Evolutionary conservation across 768 basidiomycete species (phyloP).

Genomic region (Psilocybe cyanescens): DNA sequence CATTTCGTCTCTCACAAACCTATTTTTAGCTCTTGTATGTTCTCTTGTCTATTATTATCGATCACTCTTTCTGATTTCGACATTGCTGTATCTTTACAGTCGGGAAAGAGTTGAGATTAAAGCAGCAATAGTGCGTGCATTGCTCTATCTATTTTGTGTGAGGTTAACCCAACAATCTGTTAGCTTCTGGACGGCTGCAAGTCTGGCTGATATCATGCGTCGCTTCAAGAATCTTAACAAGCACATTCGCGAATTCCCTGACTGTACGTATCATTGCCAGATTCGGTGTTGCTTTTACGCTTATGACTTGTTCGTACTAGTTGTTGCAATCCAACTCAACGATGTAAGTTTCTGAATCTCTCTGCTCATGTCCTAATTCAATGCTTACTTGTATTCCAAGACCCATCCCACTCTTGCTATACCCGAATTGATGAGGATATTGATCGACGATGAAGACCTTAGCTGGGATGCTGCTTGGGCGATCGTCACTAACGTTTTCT

Average conservation of each 20-base stretch:
- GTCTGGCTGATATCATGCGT: constrained; percentile 86
- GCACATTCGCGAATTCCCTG: constrained; percentile 79
- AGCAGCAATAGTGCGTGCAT: constrained; percentile 81
- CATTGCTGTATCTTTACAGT: constrained; percentile 41
- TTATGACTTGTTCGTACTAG: constrained; percentile 36
- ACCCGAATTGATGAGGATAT: constrained; percentile 91
- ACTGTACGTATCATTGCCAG: constrained; percentile 56
- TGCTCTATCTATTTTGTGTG: background rate
- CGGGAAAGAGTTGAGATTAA: constrained; percentile 87
- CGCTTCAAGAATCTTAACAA: constrained; percentile 91
- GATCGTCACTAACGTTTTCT: constrained; percentile 89
- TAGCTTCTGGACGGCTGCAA: constrained; percentile 89
- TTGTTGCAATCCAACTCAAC: constrained; percentile 93
- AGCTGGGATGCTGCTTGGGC: constrained; percentile 86
- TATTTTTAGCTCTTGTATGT: constrained; percentile 46
- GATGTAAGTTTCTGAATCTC: constrained; percentile 54
- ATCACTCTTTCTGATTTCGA: background rate
- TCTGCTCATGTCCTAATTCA: background rate
- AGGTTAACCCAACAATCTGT: background rate
- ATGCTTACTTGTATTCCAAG: constrained; percentile 34
- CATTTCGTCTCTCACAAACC: constrained; percentile 2
- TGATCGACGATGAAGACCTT: constrained; percentile 90
- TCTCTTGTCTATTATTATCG: background rate
- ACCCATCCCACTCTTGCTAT: constrained; percentile 96
- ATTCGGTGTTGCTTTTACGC: background rate